phyloP scores from a whole-genome alignment of 2,329 filamentous ascomycete genomes.

The Mycosphaerelloides madeirae region DNA sequence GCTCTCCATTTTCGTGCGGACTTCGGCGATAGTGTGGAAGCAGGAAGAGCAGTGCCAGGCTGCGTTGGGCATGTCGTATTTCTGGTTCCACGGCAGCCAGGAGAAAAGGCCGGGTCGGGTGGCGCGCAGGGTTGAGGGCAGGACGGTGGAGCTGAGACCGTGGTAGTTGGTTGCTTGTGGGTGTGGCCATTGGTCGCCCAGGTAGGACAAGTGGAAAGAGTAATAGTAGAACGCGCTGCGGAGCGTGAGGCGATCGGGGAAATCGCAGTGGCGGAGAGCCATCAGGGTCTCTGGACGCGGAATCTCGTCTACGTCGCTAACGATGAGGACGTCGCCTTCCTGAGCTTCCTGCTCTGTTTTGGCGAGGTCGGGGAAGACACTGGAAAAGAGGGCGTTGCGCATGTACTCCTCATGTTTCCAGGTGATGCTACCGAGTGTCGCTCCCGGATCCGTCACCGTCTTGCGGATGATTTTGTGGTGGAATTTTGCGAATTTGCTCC shows the following conservation, averaged over 20 bases:
- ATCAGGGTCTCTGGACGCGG: conserved; percentile 34
- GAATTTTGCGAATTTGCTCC: conserved; percentile 49
- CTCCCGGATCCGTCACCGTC: conserved; percentile 42
- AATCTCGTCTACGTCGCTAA: conserved; percentile 61
- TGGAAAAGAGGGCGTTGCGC: conserved; percentile 54
- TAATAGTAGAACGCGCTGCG: conserved; percentile 28
- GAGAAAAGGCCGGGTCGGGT: conserved; percentile 39
- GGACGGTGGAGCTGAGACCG: conserved; percentile 47
- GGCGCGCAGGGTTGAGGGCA: conserved; percentile 38
- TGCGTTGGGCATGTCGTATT: conserved; percentile 45
- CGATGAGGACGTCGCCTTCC: conserved; percentile 53
- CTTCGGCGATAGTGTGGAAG: conserved; percentile 52
- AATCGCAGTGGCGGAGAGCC: conserved; percentile 23
- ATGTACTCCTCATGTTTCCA: conserved; percentile 52
- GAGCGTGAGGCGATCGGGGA: conserved; percentile 25
- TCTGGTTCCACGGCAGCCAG: conserved; percentile 35
- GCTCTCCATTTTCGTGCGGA: conserved; percentile 53
- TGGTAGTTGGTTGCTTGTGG: conserved; percentile 57
- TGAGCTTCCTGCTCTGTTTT: conserved; percentile 38
- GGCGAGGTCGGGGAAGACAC: conserved; percentile 50
- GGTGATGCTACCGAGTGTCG: conserved; percentile 31
- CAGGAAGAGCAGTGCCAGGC: conserved; percentile 61
- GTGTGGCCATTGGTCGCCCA: conserved; percentile 47
- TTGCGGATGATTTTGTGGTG: conserved; percentile 60
- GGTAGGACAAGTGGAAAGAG: conserved; percentile 26